Conservation (phyloP, 257 asterid genomes). For the Primulina huaijiensis region DNA sequence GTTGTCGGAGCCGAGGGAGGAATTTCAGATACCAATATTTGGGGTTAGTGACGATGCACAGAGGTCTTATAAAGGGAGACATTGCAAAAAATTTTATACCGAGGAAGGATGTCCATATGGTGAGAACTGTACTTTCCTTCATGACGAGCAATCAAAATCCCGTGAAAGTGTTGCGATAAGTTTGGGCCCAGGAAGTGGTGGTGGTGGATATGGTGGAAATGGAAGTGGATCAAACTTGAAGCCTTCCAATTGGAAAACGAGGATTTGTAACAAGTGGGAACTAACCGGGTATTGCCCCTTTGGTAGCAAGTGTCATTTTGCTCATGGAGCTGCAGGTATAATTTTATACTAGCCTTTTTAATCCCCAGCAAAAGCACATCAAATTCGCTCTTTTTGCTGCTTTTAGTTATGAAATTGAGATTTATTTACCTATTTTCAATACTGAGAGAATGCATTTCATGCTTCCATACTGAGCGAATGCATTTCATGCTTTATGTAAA, state of each 20-base stretch:
- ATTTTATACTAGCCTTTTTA: background rate
- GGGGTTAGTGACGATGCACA: constrained; percentile 61
- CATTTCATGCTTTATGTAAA: background rate
- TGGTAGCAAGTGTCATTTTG: constrained; percentile 84
- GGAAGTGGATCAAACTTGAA: constrained; percentile 41
- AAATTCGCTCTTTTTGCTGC: background rate
- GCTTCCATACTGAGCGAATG: background rate
- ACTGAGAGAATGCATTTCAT: too few relatives aligned
- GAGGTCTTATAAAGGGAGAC: constrained; percentile 72
- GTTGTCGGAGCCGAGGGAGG: constrained; percentile 55
- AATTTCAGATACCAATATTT: constrained; percentile 66
- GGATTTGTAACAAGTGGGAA: constrained; percentile 88
- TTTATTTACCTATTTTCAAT: background rate
- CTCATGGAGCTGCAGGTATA: constrained; percentile 74
- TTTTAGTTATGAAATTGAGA: background rate
- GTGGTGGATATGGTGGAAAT: constrained; percentile 44
- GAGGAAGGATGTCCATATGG: constrained; percentile 91
- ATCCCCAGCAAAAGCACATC: background rate
- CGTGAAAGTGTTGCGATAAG: constrained; percentile 77
- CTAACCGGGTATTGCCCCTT: constrained; percentile 76
- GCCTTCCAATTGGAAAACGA: constrained; percentile 87
- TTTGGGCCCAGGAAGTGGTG: constrained; percentile 57
- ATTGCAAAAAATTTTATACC: constrained; percentile 70
- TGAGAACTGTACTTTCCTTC: constrained; percentile 76
- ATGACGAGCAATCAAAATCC: constrained; percentile 69